phyloP scores from a whole-genome alignment of 1,284 basidiomycete species.

The Pseudomicrostroma phylloplanum region DNA sequence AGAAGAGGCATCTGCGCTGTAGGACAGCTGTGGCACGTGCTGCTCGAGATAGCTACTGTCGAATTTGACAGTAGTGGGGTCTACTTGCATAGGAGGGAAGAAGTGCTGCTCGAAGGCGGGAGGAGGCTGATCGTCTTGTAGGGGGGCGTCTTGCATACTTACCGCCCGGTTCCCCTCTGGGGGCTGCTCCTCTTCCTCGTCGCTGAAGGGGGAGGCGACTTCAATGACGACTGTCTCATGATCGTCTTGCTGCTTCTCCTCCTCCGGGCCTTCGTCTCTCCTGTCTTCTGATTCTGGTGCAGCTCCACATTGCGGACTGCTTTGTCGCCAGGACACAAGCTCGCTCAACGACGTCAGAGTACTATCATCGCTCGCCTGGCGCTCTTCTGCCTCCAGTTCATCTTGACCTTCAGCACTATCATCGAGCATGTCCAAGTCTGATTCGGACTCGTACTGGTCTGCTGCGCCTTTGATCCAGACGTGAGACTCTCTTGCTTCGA shows the following conservation, averaged over 20 bases:
- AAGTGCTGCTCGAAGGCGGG: no score
- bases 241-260: neutral
- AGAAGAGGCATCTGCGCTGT: constrained; percentile 3
- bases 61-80: no score
- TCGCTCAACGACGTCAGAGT: no score
- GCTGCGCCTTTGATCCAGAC: neutral
- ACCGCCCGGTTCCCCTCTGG: neutral
- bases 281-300: neutral
- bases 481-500: neutral
- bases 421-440: neutral
- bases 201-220: neutral
- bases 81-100: no score
- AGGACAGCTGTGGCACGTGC: no score
- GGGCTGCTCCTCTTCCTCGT: neutral
- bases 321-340: neutral
- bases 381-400: neutral
- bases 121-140: no score
- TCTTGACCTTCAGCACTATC: neutral
- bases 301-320: neutral
- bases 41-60: no score
- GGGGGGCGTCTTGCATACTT: neutral
- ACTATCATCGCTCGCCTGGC: neutral
- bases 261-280: no score
- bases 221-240: neutral
- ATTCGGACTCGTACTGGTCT: neutral